These are phyloP conservation scores for Breviolum minutum DNA, from an alignment of 73 alveolate species.

Conservation along the genomic window DNA sequence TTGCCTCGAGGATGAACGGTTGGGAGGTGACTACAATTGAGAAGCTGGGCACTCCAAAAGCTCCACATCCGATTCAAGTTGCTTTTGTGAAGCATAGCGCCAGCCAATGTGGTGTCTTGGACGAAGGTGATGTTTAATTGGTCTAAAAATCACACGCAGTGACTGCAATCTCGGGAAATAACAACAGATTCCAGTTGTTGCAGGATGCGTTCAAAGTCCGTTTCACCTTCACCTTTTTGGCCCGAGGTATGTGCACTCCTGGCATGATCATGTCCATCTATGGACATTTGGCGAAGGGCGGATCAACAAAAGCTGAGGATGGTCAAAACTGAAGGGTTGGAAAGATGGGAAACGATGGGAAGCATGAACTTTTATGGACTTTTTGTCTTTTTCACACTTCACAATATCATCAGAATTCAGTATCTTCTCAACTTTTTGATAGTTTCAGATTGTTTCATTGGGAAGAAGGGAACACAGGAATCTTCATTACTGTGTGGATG, in stretches of 20 bases:
- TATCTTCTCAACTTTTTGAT: no score
- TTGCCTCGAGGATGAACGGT: slow-evolving; percentile 16
- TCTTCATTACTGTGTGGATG: no score
- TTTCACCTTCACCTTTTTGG: background rate
- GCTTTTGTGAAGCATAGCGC: slow-evolving; percentile 81
- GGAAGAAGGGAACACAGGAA: background rate
- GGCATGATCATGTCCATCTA: slow-evolving; percentile 92
- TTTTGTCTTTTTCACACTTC: no score
- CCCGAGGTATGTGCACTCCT: slow-evolving; percentile 86
- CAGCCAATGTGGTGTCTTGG: slow-evolving; percentile 41
- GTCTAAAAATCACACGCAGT: background rate
- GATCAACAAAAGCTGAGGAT: slow-evolving; percentile 33
- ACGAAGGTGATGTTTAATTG: background rate
- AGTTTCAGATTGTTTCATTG: background rate
- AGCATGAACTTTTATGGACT: no score
- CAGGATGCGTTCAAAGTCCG: background rate
- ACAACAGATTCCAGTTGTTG: background rate
- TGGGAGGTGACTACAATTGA: slow-evolving; percentile 45
- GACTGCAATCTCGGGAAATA: no score
- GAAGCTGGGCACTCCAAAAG: slow-evolving; percentile 28
- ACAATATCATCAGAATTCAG: no score
- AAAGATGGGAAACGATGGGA: no score
- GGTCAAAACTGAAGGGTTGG: background rate
- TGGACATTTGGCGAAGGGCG: slow-evolving; percentile 80
- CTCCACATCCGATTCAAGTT: slow-evolving; percentile 52